phyloP scores from a whole-genome alignment of 495 filamentous ascomycete species.

The Monascus purpureus region DNA sequence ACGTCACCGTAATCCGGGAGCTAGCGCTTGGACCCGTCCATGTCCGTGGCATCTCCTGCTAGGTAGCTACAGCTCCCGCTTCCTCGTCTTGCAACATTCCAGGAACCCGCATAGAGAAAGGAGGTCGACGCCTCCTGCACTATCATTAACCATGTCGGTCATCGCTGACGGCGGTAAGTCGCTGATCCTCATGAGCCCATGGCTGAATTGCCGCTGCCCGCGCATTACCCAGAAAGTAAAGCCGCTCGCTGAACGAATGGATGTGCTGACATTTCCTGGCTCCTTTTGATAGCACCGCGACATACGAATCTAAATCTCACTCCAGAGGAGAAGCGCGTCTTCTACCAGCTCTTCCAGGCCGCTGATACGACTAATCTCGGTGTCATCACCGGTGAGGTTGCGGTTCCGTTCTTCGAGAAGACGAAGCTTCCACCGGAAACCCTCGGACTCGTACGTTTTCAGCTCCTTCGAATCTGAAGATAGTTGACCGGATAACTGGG shows the following conservation, averaged over 20 bases:
- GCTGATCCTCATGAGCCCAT: conserved; percentile 3
- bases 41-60: conserved; percentile 16
- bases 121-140: conserved; percentile 20
- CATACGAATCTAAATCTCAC: conserved; percentile 73
- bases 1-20: not conserved
- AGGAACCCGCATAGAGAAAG: conserved; percentile 19
- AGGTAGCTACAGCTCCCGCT: not conserved
- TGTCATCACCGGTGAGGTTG: conserved; percentile 91
- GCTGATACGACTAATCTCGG: conserved; percentile 81
- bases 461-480: too few relatives aligned
- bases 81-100: too few relatives aligned
- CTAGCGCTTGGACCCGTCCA: conserved; percentile 14
- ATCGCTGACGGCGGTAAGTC: conserved; percentile 30
- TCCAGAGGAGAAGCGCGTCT: conserved; percentile 82
- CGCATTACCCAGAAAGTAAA: too few relatives aligned
- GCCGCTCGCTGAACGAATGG: too few relatives aligned
- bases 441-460: conserved; percentile 65
- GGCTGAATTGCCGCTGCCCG: too few relatives aligned
- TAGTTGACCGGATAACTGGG: too few relatives aligned
- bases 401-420: conserved; percentile 97
- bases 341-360: conserved; percentile 76
- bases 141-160: conserved; percentile 5
- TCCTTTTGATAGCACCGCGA: conserved; percentile 16
- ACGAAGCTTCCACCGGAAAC: conserved; percentile 72
- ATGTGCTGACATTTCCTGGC: conserved; percentile 15